Conservation (phyloP, 2,329 filamentous ascomycete species). For the Cladophialophora immunda region DNA sequence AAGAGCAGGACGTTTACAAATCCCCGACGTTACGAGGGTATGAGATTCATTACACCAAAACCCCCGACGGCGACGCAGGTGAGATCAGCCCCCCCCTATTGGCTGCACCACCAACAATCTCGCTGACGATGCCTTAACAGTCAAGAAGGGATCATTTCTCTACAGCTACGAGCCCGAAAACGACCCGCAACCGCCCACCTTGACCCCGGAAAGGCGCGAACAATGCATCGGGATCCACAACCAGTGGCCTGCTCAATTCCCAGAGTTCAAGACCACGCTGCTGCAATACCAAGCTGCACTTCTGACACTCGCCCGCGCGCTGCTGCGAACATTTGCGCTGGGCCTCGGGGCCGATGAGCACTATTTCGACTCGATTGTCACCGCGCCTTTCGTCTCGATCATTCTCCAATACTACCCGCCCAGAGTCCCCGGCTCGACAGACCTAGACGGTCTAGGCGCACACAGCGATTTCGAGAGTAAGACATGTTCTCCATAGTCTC, state of each 20-base stretch:
- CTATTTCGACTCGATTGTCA: slow-evolving; percentile 61
- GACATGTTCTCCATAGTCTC: slow-evolving; percentile 50
- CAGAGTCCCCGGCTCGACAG: slow-evolving; percentile 31
- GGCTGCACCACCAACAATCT: background rate
- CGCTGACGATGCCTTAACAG: slow-evolving; percentile 7
- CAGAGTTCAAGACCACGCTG: slow-evolving; percentile 34
- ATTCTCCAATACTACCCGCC: slow-evolving; percentile 43
- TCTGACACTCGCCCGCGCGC: slow-evolving; percentile 58
- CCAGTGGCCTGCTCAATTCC: slow-evolving; percentile 26
- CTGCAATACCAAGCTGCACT: slow-evolving; percentile 35
- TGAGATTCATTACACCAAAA: slow-evolving; percentile 26
- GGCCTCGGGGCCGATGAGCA: slow-evolving; percentile 62
- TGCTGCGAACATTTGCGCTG: slow-evolving; percentile 64
- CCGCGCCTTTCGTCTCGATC: slow-evolving; percentile 41
- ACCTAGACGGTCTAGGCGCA: slow-evolving; percentile 51
- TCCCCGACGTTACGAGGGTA: slow-evolving; percentile 28
- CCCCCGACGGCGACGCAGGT: slow-evolving; percentile 20
- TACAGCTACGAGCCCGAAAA: slow-evolving; percentile 35
- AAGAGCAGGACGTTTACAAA: slow-evolving; percentile 29
- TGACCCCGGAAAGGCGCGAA: slow-evolving; percentile 14
- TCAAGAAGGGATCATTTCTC: slow-evolving; percentile 32
- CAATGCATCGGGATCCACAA: slow-evolving; percentile 24
- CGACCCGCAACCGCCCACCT: slow-evolving; percentile 12
- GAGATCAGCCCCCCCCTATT: background rate
- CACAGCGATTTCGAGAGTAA: slow-evolving; percentile 63